phyloP scores from a whole-genome alignment of 2,329 filamentous ascomycete species.

The Paecilomyces sp. region DNA sequence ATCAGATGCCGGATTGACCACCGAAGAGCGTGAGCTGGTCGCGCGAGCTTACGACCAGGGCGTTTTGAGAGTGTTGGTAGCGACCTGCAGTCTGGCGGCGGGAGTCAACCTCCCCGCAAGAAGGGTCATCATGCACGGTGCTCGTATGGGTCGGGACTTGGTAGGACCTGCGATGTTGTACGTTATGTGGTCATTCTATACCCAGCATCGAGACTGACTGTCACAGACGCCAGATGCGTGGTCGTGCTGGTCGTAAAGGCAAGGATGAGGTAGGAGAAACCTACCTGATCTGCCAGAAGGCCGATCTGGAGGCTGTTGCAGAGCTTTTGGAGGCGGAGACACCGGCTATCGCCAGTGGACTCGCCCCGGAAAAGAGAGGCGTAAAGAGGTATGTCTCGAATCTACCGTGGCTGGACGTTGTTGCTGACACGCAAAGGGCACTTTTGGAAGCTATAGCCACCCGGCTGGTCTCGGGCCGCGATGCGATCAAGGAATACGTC shows the following conservation, averaged over 20 bases:
- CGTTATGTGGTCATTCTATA: constrained; percentile 9
- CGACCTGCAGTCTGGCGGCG: constrained; percentile 72
- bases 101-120: constrained; percentile 71
- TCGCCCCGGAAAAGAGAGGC: constrained; percentile 59
- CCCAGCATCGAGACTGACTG: constrained; percentile 12
- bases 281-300: constrained; percentile 64
- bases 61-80: constrained; percentile 62
- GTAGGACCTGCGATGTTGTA: constrained; percentile 70
- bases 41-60: constrained; percentile 64
- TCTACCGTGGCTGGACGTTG: not conserved
- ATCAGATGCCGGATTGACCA: constrained; percentile 50
- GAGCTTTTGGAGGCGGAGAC: constrained; percentile 66
- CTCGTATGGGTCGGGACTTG: constrained; percentile 67
- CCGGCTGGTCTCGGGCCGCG: constrained; percentile 57
- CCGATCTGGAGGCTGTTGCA: constrained; percentile 62
- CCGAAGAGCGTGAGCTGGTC: constrained; percentile 66
- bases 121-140: constrained; percentile 67
- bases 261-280: constrained; percentile 73
- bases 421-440: constrained; percentile 43
- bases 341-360: constrained; percentile 61
- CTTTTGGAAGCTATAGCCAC: constrained; percentile 65
- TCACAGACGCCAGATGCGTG: constrained; percentile 64
- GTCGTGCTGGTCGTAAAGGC: constrained; percentile 68
- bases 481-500: constrained; percentile 62
- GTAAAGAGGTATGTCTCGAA: constrained; percentile 51